These are phyloP conservation scores for Chaetomiaceae sp. DNA, from an alignment of 2,329 filamentous ascomycete genomes.

Conservation along the genomic window DNA sequence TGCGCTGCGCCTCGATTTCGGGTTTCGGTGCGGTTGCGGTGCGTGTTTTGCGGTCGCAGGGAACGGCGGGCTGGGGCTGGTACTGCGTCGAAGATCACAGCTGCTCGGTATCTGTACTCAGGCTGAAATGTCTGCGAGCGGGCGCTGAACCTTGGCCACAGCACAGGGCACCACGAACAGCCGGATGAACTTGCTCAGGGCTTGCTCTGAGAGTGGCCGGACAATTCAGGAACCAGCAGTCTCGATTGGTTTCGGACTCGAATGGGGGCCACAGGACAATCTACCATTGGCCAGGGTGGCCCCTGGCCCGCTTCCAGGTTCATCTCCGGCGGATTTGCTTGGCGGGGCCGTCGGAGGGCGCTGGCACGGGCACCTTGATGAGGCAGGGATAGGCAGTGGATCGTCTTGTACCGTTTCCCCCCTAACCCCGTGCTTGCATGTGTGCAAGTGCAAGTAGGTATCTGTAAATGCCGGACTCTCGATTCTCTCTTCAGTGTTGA, in stretches of 20 bases:
- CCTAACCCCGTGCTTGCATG: neutral
- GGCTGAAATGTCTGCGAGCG: neutral
- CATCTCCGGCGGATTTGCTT: neutral
- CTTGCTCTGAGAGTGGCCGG: slow-evolving; percentile 4
- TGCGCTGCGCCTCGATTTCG: neutral
- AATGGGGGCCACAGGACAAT: slow-evolving; percentile 1
- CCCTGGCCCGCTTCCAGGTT: neutral
- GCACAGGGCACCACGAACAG: slow-evolving; percentile 13
- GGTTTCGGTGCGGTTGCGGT: neutral
- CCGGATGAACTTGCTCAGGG: slow-evolving; percentile 12
- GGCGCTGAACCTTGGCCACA: neutral
- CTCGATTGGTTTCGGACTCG: slow-evolving; percentile 13
- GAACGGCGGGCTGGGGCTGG: neutral
- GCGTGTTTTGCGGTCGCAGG: neutral
- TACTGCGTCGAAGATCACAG: too few relatives aligned
- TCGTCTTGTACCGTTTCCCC: neutral
- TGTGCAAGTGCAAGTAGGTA: too few relatives aligned
- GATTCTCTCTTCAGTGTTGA: too few relatives aligned
- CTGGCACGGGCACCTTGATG: slow-evolving; percentile 4
- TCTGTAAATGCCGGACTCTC: too few relatives aligned
- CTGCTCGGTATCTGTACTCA: too few relatives aligned
- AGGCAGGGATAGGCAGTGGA: neutral
- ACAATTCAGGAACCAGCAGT: slow-evolving; percentile 12
- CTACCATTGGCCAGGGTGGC: slow-evolving; percentile 6
- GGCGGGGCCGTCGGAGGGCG: slow-evolving; percentile 7